Evolutionary conservation across 352 stramenopile genomes (phyloP).

Genomic region (Phytopythium litorale): DNA sequence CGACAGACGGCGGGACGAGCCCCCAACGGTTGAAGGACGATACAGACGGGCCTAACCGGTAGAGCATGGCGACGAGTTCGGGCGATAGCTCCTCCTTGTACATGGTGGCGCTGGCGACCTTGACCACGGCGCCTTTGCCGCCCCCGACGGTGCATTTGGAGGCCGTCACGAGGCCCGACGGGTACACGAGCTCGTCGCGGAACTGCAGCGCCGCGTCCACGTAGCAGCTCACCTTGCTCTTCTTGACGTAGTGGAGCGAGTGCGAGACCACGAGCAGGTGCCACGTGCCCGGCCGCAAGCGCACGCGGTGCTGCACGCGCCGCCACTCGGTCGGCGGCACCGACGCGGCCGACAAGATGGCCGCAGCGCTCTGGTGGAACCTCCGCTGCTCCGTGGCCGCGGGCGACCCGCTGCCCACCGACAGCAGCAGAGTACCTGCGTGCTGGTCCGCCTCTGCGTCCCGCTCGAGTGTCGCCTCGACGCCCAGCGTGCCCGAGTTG

Average conservation of each 20-base stretch:
- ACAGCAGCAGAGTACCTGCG: conserved; percentile 30
- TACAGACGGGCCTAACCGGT: conserved; percentile 49
- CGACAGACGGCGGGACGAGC: conserved; percentile 14
- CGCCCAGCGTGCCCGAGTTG: conserved; percentile 55
- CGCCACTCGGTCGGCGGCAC: conserved; percentile 44
- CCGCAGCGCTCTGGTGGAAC: conserved; percentile 24
- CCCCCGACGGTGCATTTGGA: conserved; percentile 74
- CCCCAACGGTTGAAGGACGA: conserved; percentile 57
- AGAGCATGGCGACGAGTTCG: conserved; percentile 54
- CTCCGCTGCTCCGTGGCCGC: conserved; percentile 13
- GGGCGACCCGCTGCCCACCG: conserved; percentile 52
- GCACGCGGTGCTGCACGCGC: conserved; percentile 45
- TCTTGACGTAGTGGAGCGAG: conserved; percentile 83
- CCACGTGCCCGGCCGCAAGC: conserved; percentile 39
- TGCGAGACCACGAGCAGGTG: conserved; percentile 74
- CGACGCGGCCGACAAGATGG: conserved; percentile 30
- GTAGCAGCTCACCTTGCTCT: conserved; percentile 77
- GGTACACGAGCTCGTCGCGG: conserved; percentile 73
- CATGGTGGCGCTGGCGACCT: conserved; percentile 72
- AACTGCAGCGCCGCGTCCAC: conserved; percentile 63
- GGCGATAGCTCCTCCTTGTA: conserved; percentile 71
- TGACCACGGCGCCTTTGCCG: conserved; percentile 25
- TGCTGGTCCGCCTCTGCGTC: conserved; percentile 21
- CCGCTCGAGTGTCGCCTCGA: conserved; percentile 66
- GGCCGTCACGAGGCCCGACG: conserved; percentile 61